Evolutionary conservation across 768 basidiomycete genomes (phyloP).

Genomic region (Vishniacozyma victoriae): DNA sequence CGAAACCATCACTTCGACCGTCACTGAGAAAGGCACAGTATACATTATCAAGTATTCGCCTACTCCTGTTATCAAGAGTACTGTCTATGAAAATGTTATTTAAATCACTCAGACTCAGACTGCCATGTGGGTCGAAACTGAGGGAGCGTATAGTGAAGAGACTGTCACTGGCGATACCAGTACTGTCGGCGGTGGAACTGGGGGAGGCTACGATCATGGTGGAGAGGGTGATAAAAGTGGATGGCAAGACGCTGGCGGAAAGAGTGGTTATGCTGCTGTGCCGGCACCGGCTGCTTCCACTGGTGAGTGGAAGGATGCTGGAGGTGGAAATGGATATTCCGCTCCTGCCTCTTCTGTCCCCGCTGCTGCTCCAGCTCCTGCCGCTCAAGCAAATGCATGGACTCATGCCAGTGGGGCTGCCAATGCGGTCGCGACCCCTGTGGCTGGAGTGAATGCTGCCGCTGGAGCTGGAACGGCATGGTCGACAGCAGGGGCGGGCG

Average conservation of each 20-base stretch:
- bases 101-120: constrained; percentile 25
- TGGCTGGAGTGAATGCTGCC: no score
- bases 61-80: constrained; percentile 24
- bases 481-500: no score
- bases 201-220: background rate
- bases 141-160: constrained; percentile 1
- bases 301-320: background rate
- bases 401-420: no score
- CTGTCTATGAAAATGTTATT: constrained; percentile 10
- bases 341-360: no score
- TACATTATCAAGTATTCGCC: constrained; percentile 28
- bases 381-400: no score
- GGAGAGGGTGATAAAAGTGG: background rate
- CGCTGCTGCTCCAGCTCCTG: no score
- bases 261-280: background rate
- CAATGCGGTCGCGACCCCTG: no score
- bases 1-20: constrained; percentile 29
- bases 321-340: no score
- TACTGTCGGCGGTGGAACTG: constrained; percentile 5
- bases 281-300: no score
- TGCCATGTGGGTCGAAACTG: constrained; percentile 15
- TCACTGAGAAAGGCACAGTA: constrained; percentile 30
- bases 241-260: background rate
- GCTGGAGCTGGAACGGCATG: no score
- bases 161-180: constrained; percentile 3